These are phyloP conservation scores for Vitis labrusca DNA, from an alignment of 164 flowering plant species.

Conservation along the genomic window DNA sequence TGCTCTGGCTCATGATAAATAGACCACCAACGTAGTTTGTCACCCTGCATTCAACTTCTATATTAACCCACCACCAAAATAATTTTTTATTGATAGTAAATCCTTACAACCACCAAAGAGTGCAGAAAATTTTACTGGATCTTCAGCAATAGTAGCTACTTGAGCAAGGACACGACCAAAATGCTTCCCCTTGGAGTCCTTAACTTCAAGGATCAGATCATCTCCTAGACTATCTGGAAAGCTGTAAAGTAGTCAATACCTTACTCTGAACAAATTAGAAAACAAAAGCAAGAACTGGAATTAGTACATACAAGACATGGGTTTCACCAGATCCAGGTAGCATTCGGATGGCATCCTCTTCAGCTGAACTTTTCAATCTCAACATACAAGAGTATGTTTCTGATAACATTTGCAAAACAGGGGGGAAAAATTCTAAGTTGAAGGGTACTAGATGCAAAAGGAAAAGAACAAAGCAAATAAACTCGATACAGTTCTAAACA, in stretches of 20 bases:
- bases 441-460: background rate
- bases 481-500: background rate
- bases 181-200: conserved; percentile 76
- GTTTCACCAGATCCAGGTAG: conserved; percentile 93
- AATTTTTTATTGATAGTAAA: conserved; percentile 1
- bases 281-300: background rate
- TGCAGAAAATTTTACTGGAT: conserved; percentile 52
- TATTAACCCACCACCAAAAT: conserved; percentile 13
- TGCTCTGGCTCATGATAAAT: conserved; percentile 89
- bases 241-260: conserved; percentile 47
- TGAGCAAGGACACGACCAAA: conserved; percentile 87
- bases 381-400: conserved; percentile 74
- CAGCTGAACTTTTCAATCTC: conserved; percentile 76
- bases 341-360: conserved; percentile 72
- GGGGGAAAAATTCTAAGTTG: background rate
- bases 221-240: conserved; percentile 91
- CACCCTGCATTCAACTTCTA: conserved; percentile 55
- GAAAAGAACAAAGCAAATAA: background rate
- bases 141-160: conserved; percentile 79
- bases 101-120: background rate
- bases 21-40: conserved; percentile 97
- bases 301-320: conserved; percentile 79
- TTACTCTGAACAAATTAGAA: conserved; percentile 1
- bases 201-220: conserved; percentile 82
- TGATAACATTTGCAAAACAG: conserved; percentile 27